Conservation (phyloP, 805 yeast species). For the Brettanomyces sp. region DNA sequence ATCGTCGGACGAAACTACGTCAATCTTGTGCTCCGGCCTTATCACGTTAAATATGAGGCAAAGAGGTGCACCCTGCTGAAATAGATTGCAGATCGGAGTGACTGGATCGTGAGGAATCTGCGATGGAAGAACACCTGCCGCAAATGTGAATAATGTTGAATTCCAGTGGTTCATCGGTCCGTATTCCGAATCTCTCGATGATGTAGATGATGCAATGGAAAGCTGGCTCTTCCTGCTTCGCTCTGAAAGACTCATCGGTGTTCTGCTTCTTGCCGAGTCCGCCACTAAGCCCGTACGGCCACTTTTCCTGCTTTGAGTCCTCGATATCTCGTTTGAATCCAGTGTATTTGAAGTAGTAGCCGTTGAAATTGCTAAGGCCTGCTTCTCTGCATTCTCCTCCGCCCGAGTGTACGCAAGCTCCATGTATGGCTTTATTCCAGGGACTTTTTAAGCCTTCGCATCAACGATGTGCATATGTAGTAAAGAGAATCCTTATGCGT, state of each 20-base stretch:
- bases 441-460: constrained; percentile 47
- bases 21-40: constrained; percentile 38
- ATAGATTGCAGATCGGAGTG: constrained; percentile 77
- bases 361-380: constrained; percentile 34
- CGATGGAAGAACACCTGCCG: constrained; percentile 72
- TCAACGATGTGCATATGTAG: constrained; percentile 52
- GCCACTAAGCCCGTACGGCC: neutral
- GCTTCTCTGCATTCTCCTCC: constrained; percentile 64
- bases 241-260: neutral
- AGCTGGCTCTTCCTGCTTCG: neutral
- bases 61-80: constrained; percentile 88
- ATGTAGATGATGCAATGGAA: neutral
- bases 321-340: neutral
- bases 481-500: constrained; percentile 59
- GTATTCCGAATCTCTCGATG: neutral
- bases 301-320: constrained; percentile 1
- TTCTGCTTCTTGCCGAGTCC: neutral
- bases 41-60: constrained; percentile 76
- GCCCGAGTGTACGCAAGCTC: constrained; percentile 56
- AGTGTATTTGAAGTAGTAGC: constrained; percentile 3
- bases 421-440: constrained; percentile 62
- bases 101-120: constrained; percentile 80
- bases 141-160: constrained; percentile 47
- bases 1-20: constrained; percentile 69
- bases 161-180: constrained; percentile 17